Evolutionary conservation across 495 filamentous ascomycete genomes (phyloP), one percentile per base, ranked within the genome.

Genomic region (Trichoderma asperelloides): DNA sequence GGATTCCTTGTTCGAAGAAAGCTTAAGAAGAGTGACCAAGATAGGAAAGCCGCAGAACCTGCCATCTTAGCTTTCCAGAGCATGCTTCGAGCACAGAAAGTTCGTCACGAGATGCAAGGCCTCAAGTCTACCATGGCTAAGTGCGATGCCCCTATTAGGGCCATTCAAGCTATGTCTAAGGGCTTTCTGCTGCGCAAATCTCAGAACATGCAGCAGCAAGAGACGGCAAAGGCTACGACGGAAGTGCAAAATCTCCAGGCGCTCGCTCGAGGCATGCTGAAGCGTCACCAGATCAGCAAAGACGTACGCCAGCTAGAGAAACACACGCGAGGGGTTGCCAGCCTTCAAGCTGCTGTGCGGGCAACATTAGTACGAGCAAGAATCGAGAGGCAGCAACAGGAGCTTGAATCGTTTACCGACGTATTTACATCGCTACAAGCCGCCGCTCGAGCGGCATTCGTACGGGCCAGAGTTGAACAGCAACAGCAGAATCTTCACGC

Each of bases 51-150:
- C 15, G 88, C 87, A 63, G 88, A 94, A 71, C 72, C 76, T 16
- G 85, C 93, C 62, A 82, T 98, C 45, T 77, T 95, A 33, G 82
- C 84, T 65, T 77, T 98, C n/a, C 95, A 98, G 76, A 95, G 88
- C 70, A 79, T 96, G 37, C 85, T 93, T 66, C 83, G 95, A 71
- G 96, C 88, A 3, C 82, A 83, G 49, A 94, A 89, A 76, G 87
- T 87, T 49, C 85, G 96, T 71, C 80, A 84, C 62, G 79, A 91
- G 74, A 83, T 89, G 67, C 85, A 85, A 69, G 78, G 83, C 65
- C 80, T 91, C 67, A 88, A 82, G 72, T 84, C 82, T 71, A 80
- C 84, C 68, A 78, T 93, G 69, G 80, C 82, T 64, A 78, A 77
- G 69, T 85, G 87, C 30, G 73, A 76, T 65, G 79, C 88, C 78